Percentiles rank a stretch among this genome's conserved stretches.
These are phyloP conservation scores for Cytospora piceae DNA, from an alignment of 2,329 filamentous ascomycete species.

Conservation along the genomic window DNA sequence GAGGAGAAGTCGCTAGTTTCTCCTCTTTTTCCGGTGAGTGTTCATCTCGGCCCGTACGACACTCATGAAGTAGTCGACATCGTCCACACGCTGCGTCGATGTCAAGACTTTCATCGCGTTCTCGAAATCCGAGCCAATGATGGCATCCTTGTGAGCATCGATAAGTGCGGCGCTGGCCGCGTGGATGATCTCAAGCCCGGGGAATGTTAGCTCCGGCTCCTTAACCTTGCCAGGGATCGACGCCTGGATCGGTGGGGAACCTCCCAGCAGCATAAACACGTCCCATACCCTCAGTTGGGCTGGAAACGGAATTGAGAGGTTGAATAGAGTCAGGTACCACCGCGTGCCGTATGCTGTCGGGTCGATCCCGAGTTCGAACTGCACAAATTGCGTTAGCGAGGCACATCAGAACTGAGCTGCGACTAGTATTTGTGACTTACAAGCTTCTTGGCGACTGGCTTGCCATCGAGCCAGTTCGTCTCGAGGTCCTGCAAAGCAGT, in stretches of 20 bases:
- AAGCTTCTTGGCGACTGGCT: constrained; percentile 79
- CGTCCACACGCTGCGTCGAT: constrained; percentile 89
- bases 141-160: constrained; percentile 83
- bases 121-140: constrained; percentile 93
- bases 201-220: constrained; percentile 17
- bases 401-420: not conserved
- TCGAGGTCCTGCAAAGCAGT: constrained; percentile 84
- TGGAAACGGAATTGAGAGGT: constrained; percentile 91
- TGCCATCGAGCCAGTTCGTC: constrained; percentile 75
- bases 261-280: constrained; percentile 92
- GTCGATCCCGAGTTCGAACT: constrained; percentile 79
- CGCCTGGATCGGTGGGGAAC: constrained; percentile 55
- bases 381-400: constrained; percentile 29
- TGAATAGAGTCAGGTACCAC: constrained; percentile 98
- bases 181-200: constrained; percentile 82
- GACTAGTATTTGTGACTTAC: constrained; percentile 55
- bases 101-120: constrained; percentile 97
- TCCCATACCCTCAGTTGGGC: constrained; percentile 97
- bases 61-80: constrained; percentile 91
- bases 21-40: constrained; percentile 54
- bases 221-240: constrained; percentile 18
- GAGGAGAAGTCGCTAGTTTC: constrained; percentile 15
- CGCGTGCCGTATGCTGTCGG: constrained; percentile 93
- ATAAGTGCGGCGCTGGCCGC: constrained; percentile 88
- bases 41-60: constrained; percentile 79